Conservation (phyloP, 1,284 basidiomycete genomes). For the Rhodofomes roseus region DNA sequence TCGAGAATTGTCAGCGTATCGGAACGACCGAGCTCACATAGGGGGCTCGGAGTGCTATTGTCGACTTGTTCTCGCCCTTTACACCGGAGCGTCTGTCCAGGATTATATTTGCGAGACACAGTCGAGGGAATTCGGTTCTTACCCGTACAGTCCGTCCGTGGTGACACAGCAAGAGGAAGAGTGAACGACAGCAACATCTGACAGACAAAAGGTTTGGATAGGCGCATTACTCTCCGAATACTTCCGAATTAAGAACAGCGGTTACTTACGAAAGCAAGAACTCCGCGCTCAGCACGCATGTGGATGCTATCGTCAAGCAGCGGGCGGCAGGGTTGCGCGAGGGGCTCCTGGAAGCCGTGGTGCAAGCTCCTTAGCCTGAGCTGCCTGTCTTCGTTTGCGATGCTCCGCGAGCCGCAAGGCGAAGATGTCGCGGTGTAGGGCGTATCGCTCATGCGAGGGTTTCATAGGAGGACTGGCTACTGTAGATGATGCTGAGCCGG, state of each 20-base stretch:
- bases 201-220: not conserved
- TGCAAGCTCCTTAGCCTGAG: slow-evolving; percentile 36
- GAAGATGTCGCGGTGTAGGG: slow-evolving; percentile 39
- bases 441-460: slow-evolving; percentile 33
- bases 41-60: not conserved
- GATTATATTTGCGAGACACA: too few species aligned
- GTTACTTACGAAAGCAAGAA: not conserved
- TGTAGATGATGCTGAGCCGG: slow-evolving; percentile 17
- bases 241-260: not conserved
- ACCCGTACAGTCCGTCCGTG: not conserved
- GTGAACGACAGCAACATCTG: not conserved
- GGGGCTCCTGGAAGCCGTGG: slow-evolving; percentile 37
- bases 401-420: slow-evolving; percentile 38
- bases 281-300: not conserved
- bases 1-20: too few species aligned
- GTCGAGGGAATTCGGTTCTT: not conserved
- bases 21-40: not conserved
- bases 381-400: slow-evolving; percentile 32
- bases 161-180: not conserved
- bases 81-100: too few species aligned
- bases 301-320: slow-evolving; percentile 1
- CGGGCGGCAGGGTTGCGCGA: slow-evolving; percentile 14
- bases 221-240: not conserved
- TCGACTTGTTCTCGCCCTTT: not conserved
- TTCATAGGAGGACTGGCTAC: slow-evolving; percentile 16